Conservation (phyloP, 441 rosid species). For the Mallotus repandus region DNA sequence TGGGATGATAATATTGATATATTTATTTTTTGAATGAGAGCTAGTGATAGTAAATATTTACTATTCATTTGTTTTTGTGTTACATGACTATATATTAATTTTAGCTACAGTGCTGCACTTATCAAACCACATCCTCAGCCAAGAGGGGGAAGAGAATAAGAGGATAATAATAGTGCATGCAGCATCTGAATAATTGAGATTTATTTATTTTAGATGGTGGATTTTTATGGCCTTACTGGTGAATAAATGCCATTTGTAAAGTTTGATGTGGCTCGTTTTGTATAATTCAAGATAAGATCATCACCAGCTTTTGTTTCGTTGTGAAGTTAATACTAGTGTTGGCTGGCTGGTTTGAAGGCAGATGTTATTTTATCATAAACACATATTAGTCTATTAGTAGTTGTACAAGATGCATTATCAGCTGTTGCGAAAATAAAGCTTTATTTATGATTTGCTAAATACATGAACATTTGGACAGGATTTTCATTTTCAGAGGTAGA, state of each 20-base stretch:
- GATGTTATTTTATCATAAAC: not conserved
- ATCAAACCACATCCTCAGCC: not conserved
- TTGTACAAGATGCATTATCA: not conserved
- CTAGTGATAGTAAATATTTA: not conserved
- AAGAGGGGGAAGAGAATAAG: not conserved
- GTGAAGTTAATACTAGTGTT: not conserved
- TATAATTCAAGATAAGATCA: not conserved
- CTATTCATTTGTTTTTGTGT: not conserved
- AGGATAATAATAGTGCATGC: not conserved
- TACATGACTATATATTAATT: not conserved
- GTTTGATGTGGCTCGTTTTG: not conserved
- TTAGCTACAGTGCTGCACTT: not conserved
- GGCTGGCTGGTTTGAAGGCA: not conserved
- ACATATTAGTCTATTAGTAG: no score
- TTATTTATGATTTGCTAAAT: not conserved
- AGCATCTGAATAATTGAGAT: not conserved
- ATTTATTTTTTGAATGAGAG: not conserved
- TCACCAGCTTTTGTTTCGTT: not conserved
- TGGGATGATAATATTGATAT: not conserved
- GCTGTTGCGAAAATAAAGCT: not conserved
- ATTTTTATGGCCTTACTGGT: not conserved
- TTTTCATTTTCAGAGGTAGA: slow-evolving; percentile 23
- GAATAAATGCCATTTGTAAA: not conserved
- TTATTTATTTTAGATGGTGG: not conserved
- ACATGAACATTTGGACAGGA: slow-evolving; percentile 28